These are phyloP conservation scores for Castanospermum australe DNA, from an alignment of 306 rosid species.

Conservation along the genomic window DNA sequence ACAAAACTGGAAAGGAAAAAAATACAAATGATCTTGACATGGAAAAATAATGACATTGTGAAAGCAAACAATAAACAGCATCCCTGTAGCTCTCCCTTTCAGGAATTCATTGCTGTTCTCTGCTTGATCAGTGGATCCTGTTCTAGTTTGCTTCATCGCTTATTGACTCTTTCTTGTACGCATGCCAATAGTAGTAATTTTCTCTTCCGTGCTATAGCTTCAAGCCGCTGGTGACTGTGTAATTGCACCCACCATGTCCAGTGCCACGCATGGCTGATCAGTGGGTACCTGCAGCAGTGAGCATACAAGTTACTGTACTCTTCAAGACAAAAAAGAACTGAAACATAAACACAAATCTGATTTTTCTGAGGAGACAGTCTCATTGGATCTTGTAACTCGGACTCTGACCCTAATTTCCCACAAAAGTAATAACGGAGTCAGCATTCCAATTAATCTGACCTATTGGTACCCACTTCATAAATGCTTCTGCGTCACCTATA, in stretches of 20 bases:
- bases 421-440: background rate
- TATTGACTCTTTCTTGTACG: background rate
- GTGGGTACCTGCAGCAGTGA: conserved; percentile 62
- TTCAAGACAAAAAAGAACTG: background rate
- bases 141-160: conserved; percentile 15
- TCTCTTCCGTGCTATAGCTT: background rate
- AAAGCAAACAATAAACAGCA: conserved; percentile 16
- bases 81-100: background rate
- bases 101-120: background rate
- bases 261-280: conserved; percentile 82
- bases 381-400: background rate
- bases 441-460: background rate
- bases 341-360: background rate
- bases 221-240: conserved; percentile 69
- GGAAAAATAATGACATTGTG: conserved; percentile 4
- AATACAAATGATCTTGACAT: background rate
- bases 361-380: conserved; percentile 12
- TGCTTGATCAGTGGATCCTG: conserved; percentile 2
- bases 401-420: conserved; percentile 22
- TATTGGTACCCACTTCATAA: conserved; percentile 21
- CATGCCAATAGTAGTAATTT: background rate
- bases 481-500: background rate
- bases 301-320: conserved; percentile 4
- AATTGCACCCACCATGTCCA: conserved; percentile 64
- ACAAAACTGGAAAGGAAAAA: background rate